A percentile compares a stretch with the other conserved stretches of the same genome.
phyloP scores from a whole-genome alignment of 2,329 filamentous ascomycete genomes.

The Exophiala calicioides region DNA sequence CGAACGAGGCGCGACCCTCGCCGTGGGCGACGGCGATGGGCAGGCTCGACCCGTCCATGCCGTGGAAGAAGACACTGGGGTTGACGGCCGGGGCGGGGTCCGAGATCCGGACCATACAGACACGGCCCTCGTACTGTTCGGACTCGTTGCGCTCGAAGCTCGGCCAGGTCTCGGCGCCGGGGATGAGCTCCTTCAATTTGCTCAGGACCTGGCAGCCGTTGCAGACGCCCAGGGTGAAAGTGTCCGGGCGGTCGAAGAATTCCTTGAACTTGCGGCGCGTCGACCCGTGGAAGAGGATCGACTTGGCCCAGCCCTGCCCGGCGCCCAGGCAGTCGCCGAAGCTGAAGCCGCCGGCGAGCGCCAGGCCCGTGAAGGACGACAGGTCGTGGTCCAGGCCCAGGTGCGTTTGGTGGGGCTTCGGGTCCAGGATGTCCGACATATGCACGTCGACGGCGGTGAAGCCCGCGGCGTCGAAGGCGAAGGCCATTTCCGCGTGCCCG shows the following conservation, averaged over 20 bases:
- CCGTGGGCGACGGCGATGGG: slow-evolving; percentile 90
- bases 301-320: slow-evolving; percentile 96
- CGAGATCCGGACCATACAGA: slow-evolving; percentile 78
- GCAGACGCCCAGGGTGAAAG: slow-evolving; percentile 91
- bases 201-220: slow-evolving; percentile 97
- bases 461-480: slow-evolving; percentile 86
- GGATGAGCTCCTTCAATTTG: slow-evolving; percentile 78
- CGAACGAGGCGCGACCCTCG: slow-evolving; percentile 78
- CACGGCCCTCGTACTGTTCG: slow-evolving; percentile 87
- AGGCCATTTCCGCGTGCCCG: slow-evolving; percentile 96
- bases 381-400: slow-evolving; percentile 79
- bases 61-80: slow-evolving; percentile 83
- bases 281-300: slow-evolving; percentile 77
- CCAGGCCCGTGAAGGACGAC: slow-evolving; percentile 79
- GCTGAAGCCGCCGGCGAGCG: slow-evolving; percentile 95
- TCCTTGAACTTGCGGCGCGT: slow-evolving; percentile 74
- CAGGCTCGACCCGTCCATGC: slow-evolving; percentile 78
- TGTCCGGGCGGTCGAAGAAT: slow-evolving; percentile 87
- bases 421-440: slow-evolving; percentile 74
- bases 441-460: slow-evolving; percentile 92
- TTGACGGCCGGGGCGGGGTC: slow-evolving; percentile 50
- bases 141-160: slow-evolving; percentile 81
- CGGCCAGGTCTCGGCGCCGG: slow-evolving; percentile 79
- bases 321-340: slow-evolving; percentile 91
- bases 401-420: slow-evolving; percentile 20